Conservation (phyloP, 495 filamentous ascomycete species). For the Neurospora discreta region DNA sequence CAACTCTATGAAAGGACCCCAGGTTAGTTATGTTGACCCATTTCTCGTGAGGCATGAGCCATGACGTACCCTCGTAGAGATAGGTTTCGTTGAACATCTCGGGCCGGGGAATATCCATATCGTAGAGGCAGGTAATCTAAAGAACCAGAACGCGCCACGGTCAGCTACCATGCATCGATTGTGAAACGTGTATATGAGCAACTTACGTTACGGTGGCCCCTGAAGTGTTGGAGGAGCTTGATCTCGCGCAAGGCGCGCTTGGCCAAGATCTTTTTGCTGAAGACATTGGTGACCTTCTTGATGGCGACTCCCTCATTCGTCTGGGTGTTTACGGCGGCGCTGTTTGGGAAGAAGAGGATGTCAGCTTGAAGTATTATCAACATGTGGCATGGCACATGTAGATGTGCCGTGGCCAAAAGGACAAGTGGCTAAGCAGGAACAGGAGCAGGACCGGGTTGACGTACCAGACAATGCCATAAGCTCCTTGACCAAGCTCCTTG, state of each 20-base stretch:
- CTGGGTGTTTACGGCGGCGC: conserved; percentile 83
- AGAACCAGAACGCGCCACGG: background rate
- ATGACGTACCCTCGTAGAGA: conserved; percentile 77
- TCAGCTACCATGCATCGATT: conserved; percentile 3
- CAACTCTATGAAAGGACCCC: conserved; percentile 51
- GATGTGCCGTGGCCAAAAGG: background rate
- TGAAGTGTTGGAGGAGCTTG: conserved; percentile 95
- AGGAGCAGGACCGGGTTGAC: conserved; percentile 15
- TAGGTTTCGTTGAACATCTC: conserved; percentile 99
- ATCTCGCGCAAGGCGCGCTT: conserved; percentile 97
- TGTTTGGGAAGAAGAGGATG: conserved; percentile 15
- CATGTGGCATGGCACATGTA: background rate
- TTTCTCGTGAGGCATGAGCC: background rate
- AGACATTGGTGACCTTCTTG: conserved; percentile 99
- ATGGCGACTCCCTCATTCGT: conserved; percentile 95
- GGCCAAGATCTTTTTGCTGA: conserved; percentile 99
- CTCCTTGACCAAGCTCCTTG: conserved; percentile 95
- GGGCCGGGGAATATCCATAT: conserved; percentile 97
- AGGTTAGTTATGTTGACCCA: conserved; percentile 3
- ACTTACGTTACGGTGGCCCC: conserved; percentile 57
- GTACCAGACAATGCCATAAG: conserved; percentile 98
- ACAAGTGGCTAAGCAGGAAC: background rate
- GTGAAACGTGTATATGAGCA: background rate
- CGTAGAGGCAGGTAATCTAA: conserved; percentile 96
- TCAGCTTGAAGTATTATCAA: background rate